Conservation (phyloP, 2,329 filamentous ascomycete genomes). For the Plenodomus tracheiphilus region DNA sequence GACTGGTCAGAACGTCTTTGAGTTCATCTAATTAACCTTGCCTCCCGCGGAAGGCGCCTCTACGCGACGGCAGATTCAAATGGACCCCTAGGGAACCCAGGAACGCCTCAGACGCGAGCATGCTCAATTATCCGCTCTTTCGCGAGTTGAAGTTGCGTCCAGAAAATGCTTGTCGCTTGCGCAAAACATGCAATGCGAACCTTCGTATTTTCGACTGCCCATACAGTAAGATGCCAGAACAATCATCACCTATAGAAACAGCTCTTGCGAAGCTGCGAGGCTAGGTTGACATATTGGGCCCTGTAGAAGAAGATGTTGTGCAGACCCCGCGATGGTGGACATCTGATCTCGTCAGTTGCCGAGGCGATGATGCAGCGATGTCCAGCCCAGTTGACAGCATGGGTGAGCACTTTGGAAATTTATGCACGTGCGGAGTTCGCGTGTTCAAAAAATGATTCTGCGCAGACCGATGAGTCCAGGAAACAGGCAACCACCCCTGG, state of each 20-base stretch:
- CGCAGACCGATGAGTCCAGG: background rate
- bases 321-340: background rate
- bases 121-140: background rate
- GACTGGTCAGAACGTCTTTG: conserved; percentile 12
- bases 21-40: conserved; percentile 7
- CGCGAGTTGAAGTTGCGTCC: background rate
- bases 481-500: background rate
- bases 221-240: no score
- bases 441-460: conserved; percentile 10
- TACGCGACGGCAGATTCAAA: background rate
- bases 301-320: background rate
- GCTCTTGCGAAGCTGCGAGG: no score
- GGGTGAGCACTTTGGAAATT: background rate
- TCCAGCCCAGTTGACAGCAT: background rate
- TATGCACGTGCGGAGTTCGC: conserved; percentile 16
- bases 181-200: background rate
- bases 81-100: background rate
- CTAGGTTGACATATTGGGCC: background rate
- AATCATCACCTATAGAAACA: no score
- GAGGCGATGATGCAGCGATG: no score
- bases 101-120: background rate
- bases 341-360: background rate
- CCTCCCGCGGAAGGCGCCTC: conserved; percentile 5
- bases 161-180: background rate
- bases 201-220: no score